Evolutionary conservation across 1,139 yeast species (phyloP), one percentile per base, ranked within the genome.

Genomic region (Kurtzmaniella quercitrusa): DNA sequence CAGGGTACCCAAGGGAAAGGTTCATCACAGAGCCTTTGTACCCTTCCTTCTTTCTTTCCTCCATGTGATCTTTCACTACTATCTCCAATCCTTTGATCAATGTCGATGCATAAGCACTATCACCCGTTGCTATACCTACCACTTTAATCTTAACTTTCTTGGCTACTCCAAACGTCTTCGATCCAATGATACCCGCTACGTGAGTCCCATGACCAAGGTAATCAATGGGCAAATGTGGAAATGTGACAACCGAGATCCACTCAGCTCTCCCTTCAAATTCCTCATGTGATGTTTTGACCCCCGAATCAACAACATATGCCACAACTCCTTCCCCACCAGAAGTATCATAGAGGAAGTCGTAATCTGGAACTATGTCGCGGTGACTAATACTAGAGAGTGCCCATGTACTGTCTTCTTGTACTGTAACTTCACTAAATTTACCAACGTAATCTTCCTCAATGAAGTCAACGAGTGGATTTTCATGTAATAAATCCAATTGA

Each of bases 361-460:
- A 23, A 7, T 8, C 11, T 23, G 27, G 7, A 23, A 11, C 10
- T 23, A 23, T 23, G 27, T 23, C 27, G 10, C 27, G 41, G 42
- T 43, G 37, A 57, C 45, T 41, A 58, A 43, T 19, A 44, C 49
- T 3, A 14, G 43, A 41, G 53, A 50, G 9, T 46, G 42, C 19
- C 45, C 44, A 38, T 55, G 47, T 16, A 59, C 44, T 19, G 29
- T 29, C 36, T 53, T 53, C 56, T 59, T 49, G 29, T 56, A 54
- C 40, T 47, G 44, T 40, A 57, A 49, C 27, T 55, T 54, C 31
- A 37, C 29, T 29, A 51, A 42, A 9, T 51, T 46, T 15, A 23
- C 27, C 96, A 50, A 76, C 68, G 3, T 94, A 84, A 65, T 90
- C 96, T 53, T 74, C 73, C 73, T 90, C 96, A 50, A 90, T 81